Evolutionary conservation across 2,329 filamentous ascomycete species (phyloP).

Genomic region (Chaetomium sp.): DNA sequence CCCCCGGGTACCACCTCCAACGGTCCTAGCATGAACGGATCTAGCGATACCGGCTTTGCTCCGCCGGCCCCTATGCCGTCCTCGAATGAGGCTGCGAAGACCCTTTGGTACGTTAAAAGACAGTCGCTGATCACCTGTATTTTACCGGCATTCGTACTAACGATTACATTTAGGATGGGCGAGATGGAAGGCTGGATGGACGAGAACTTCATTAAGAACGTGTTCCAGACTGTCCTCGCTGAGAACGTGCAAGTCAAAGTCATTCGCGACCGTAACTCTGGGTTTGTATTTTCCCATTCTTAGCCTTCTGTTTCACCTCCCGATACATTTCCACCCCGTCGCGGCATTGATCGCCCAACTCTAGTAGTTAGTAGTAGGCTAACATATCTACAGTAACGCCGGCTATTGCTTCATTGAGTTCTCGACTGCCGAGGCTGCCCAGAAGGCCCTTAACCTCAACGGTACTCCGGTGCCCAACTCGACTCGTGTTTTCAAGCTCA

Average conservation of each 20-base stretch:
- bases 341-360: not conserved
- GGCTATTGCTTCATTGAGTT: slow-evolving; percentile 99
- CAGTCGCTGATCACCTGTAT: not conserved
- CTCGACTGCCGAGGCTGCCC: slow-evolving; percentile 70
- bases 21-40: slow-evolving; percentile 27
- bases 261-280: slow-evolving; percentile 98
- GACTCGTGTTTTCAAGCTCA: slow-evolving; percentile 92
- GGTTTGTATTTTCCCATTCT: slow-evolving; percentile 49
- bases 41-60: slow-evolving; percentile 23
- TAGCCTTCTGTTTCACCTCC: not conserved
- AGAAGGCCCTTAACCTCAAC: slow-evolving; percentile 85
- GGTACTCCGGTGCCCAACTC: slow-evolving; percentile 89
- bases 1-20: slow-evolving; percentile 19
- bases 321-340: not conserved
- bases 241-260: slow-evolving; percentile 98
- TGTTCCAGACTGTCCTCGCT: slow-evolving; percentile 81
- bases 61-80: slow-evolving; percentile 19
- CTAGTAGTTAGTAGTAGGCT: slow-evolving; percentile 8
- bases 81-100: slow-evolving; percentile 46
- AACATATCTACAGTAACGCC: slow-evolving; percentile 63
- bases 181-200: slow-evolving; percentile 99
- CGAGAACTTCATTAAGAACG: slow-evolving; percentile 93
- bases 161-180: slow-evolving; percentile 68
- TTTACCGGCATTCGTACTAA: not conserved
- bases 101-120: slow-evolving; percentile 43